These are phyloP conservation scores for Cystobasidiaceae sp. DNA, from an alignment of 1,284 basidiomycete species.

Conservation along the genomic window DNA sequence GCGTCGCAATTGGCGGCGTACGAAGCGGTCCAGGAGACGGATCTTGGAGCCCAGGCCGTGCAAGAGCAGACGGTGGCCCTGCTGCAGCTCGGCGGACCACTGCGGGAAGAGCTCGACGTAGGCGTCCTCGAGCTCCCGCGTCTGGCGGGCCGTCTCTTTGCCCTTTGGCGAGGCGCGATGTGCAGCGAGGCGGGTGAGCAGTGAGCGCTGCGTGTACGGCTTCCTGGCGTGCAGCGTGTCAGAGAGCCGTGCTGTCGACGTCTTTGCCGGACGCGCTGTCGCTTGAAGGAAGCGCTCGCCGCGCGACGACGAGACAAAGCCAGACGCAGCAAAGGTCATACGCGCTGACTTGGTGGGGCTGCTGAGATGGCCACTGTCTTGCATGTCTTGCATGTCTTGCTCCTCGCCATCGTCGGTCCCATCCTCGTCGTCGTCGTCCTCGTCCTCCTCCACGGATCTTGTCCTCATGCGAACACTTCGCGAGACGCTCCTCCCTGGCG, in stretches of 20 bases:
- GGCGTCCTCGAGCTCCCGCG: constrained; percentile 39
- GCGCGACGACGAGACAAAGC: constrained; percentile 7
- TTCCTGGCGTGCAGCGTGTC: not conserved
- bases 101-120: constrained; percentile 55
- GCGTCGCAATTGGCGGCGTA: constrained; percentile 54
- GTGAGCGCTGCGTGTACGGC: not conserved
- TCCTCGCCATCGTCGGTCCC: not conserved
- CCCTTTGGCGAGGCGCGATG: not conserved
- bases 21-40: constrained; percentile 65
- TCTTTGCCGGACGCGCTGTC: constrained; percentile 14
- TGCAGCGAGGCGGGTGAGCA: not conserved
- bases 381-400: not conserved
- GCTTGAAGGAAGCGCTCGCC: constrained; percentile 23
- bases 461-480: too few species aligned
- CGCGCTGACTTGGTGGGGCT: too few species aligned
- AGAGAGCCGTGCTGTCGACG: constrained; percentile 11
- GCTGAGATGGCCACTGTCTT: too few species aligned
- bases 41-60: constrained; percentile 85
- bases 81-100: constrained; percentile 63
- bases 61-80: constrained; percentile 78
- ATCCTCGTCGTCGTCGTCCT: not conserved
- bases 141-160: not conserved
- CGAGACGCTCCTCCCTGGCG: constrained; percentile 5
- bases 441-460: not conserved
- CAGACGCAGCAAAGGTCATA: too few species aligned